A percentile compares a stretch with the other conserved stretches of the same genome.
phyloP scores from a whole-genome alignment of 1,284 basidiomycete genomes.

The Taiwanofungus camphoratus region DNA sequence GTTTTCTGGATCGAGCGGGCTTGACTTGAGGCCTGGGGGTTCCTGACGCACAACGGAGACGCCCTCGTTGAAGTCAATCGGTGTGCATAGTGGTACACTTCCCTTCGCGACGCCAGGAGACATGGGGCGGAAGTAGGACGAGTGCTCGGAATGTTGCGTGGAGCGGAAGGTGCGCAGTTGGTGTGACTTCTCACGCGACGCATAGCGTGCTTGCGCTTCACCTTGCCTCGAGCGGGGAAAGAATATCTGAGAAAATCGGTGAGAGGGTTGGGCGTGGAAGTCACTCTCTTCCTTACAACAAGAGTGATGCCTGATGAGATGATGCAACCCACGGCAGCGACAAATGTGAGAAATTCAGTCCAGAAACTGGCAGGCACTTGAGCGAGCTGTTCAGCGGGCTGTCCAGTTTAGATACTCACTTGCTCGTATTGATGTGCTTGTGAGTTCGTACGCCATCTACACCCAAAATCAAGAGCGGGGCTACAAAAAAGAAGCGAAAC shows the following conservation, averaged over 20 bases:
- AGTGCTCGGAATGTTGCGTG: conserved; percentile 14
- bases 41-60: not conserved
- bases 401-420: conserved; percentile 34
- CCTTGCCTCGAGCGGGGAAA: conserved; percentile 67
- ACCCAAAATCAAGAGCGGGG: conserved; percentile 59
- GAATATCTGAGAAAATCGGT: conserved; percentile 49
- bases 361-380: conserved; percentile 17
- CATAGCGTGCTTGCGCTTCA: conserved; percentile 32
- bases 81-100: conserved; percentile 4
- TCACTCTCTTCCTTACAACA: conserved; percentile 50
- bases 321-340: conserved; percentile 52
- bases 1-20: conserved; percentile 7
- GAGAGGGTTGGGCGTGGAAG: not conserved
- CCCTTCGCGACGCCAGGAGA: conserved; percentile 1
- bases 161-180: conserved; percentile 13
- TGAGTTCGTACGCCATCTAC: conserved; percentile 59
- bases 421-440: conserved; percentile 56
- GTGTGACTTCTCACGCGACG: conserved; percentile 18
- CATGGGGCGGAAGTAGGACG: conserved; percentile 9
- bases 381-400: too few species aligned
- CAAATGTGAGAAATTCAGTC: conserved; percentile 54
- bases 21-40: conserved; percentile 5
- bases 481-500: conserved; percentile 63
- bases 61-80: not conserved
- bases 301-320: conserved; percentile 71